Evolutionary conservation across 2,329 filamentous ascomycete genomes (phyloP).

Genomic region (Exophiala oligosperma): DNA sequence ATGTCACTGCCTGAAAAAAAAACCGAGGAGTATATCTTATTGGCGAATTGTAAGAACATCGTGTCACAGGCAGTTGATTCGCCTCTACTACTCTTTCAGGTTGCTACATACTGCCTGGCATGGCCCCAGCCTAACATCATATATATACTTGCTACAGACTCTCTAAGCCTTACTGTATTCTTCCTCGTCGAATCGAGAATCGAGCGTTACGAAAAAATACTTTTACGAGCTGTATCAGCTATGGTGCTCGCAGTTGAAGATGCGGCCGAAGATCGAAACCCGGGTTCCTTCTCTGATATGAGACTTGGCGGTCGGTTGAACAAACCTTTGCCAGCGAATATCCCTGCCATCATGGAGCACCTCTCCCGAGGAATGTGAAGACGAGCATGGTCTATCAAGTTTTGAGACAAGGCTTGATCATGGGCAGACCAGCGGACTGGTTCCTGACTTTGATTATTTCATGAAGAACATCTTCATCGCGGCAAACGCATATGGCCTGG

Average conservation of each 20-base stretch:
- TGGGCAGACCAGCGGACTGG: not conserved
- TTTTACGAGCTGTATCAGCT: not conserved
- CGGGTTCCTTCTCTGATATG: not conserved
- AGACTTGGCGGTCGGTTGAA: not conserved
- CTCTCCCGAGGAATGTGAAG: not conserved
- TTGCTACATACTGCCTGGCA: too few relatives aligned
- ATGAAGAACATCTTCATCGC: not conserved
- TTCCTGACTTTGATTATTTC: not conserved
- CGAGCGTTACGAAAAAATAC: not conserved
- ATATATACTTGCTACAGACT: too few relatives aligned
- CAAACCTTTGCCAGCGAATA: not conserved
- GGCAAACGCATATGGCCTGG: not conserved
- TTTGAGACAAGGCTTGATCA: not conserved
- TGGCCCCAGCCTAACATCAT: too few relatives aligned
- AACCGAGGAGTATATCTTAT: too few relatives aligned
- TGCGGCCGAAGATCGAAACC: not conserved
- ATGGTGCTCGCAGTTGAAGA: not conserved
- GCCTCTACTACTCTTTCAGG: too few relatives aligned
- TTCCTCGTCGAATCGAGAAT: too few relatives aligned
- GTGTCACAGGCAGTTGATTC: too few relatives aligned
- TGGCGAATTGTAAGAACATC: too few relatives aligned
- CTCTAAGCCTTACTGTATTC: too few relatives aligned
- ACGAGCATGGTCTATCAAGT: not conserved
- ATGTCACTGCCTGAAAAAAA: too few relatives aligned
- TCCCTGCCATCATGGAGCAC: not conserved